Conservation (phyloP, 108 stramenopile genomes). For the Fragilariopsis cylindrus region DNA sequence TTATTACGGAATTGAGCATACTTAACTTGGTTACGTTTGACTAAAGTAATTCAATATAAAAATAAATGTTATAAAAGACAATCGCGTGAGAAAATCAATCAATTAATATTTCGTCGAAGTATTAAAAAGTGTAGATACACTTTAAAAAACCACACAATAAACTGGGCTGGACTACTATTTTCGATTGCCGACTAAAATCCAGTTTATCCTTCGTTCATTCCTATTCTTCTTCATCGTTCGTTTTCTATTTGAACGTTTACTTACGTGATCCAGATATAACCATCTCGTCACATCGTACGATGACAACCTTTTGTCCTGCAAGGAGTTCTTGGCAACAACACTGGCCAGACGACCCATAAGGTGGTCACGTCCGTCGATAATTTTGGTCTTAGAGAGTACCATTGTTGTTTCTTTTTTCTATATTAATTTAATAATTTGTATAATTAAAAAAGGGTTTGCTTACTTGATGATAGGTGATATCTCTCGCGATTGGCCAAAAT, state of each 20-base stretch:
- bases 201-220: no score
- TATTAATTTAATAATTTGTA: neutral
- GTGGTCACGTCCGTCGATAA: conserved; percentile 99
- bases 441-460: no score
- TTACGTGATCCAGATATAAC: conserved; percentile 93
- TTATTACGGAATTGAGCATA: conserved; percentile 97
- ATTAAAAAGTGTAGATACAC: no score
- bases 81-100: neutral
- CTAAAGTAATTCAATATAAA: neutral
- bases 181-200: no score
- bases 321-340: conserved; percentile 99
- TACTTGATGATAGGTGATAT: no score
- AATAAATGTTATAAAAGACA: neutral
- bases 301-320: conserved; percentile 95
- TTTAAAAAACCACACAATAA: no score
- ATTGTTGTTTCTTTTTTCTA: conserved; percentile 39
- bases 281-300: conserved; percentile 98
- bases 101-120: no score
- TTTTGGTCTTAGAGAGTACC: conserved; percentile 49
- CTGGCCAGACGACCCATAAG: conserved; percentile 97
- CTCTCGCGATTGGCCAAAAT: no score
- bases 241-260: conserved; percentile 23
- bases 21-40: conserved; percentile 91
- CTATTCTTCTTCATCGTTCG: no score
- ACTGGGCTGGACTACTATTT: no score